These are phyloP conservation scores for sweet orange (Citrus sinensis) DNA, from an alignment of 345 rosid species.

Conservation along the genomic window DVS_A1.0 CM039163.1:41457001-41457500, in stretches of 20 bases:
- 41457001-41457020: slow-evolving; percentile 7
- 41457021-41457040: slow-evolving; percentile 4
- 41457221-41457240: background rate
- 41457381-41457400: too few relatives aligned
- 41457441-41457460: too few relatives aligned
- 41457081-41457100: background rate
- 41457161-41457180: background rate
- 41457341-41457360: too few relatives aligned
- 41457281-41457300: background rate
- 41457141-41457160: background rate
- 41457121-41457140: background rate
- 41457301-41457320: background rate
- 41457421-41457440: too few relatives aligned
- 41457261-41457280: background rate
- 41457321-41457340: too few relatives aligned
- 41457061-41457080: background rate
- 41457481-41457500: too few relatives aligned
- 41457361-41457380: too few relatives aligned
- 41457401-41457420: too few relatives aligned
- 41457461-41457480: too few relatives aligned
- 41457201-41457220: background rate
- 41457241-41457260: background rate
- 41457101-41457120: background rate
- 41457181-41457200: slow-evolving; percentile 9
- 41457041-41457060: slow-evolving; percentile 5